phyloP scores from a whole-genome alignment of 2,329 filamentous ascomycete genomes.

The Cryphonectria nitschkei region DNA sequence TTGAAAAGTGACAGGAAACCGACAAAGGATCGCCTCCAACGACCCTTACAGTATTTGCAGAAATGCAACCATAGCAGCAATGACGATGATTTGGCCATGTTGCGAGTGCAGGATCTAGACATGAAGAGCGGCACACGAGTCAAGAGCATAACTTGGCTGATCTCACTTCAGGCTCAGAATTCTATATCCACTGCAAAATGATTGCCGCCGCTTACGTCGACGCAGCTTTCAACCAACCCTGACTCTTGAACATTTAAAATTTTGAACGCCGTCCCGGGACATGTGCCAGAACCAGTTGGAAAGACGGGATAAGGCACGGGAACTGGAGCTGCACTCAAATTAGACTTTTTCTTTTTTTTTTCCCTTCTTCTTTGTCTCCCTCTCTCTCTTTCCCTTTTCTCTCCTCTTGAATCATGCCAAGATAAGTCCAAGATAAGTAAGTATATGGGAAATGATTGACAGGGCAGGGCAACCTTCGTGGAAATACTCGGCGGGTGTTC shows the following conservation, averaged over 20 bases:
- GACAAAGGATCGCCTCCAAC: background rate
- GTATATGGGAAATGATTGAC: background rate
- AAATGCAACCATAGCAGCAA: background rate
- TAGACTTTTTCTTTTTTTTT: too few species aligned
- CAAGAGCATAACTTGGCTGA: constrained; percentile 1
- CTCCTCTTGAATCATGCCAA: background rate
- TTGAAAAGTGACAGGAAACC: background rate
- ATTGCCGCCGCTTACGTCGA: constrained; percentile 8
- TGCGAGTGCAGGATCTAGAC: background rate
- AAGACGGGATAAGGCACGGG: background rate
- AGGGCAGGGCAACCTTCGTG: background rate
- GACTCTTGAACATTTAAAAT: background rate
- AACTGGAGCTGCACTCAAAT: background rate
- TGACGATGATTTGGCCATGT: background rate
- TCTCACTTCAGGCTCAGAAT: background rate
- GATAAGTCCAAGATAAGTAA: background rate
- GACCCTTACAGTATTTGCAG: background rate
- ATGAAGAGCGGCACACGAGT: background rate
- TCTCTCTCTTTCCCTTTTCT: background rate
- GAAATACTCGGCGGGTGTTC: constrained; percentile 12
- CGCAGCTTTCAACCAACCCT: background rate
- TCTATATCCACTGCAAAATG: background rate
- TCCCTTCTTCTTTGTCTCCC: too few species aligned
- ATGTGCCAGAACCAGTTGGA: background rate
- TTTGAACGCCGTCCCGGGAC: background rate